Percentiles rank a stretch among this genome's conserved stretches.
These are phyloP conservation scores for Blastobotrys elegans DNA, from an alignment of 1,139 yeast species.

Conservation along the genomic window DNA sequence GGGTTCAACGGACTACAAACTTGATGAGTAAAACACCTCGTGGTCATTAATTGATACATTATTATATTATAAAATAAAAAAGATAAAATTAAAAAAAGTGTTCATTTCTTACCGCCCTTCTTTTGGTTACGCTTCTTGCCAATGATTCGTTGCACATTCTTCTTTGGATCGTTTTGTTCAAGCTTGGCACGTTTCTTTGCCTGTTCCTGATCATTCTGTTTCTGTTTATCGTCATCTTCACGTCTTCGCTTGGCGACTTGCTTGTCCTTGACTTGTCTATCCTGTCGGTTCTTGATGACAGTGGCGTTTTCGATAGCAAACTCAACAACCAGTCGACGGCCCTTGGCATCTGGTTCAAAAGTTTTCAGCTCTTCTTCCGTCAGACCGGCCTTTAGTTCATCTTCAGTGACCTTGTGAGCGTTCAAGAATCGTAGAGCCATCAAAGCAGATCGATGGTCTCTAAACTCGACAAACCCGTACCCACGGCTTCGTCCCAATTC, in stretches of 20 bases:
- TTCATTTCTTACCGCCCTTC: conserved; percentile 17
- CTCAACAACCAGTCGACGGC: conserved; percentile 83
- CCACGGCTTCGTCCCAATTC: conserved; percentile 92
- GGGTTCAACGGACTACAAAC: conserved; percentile 57
- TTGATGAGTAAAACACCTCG: conserved; percentile 33
- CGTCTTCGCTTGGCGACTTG: conserved; percentile 25
- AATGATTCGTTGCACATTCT: conserved; percentile 21
- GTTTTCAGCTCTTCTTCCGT: conserved; percentile 57
- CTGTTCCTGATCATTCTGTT: conserved; percentile 29
- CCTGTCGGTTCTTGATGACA: conserved; percentile 85
- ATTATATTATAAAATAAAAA: not conserved
- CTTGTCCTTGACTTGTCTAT: conserved; percentile 32
- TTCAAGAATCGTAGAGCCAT: conserved; percentile 98
- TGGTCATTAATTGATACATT: conserved; percentile 28
- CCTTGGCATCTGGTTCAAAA: conserved; percentile 42
- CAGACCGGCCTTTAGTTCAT: conserved; percentile 68
- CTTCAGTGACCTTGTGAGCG: conserved; percentile 75
- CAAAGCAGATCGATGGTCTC: conserved; percentile 88
- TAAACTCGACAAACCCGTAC: conserved; percentile 89
- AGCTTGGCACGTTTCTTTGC: conserved; percentile 26
- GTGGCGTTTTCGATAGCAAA: conserved; percentile 95
- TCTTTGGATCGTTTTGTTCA: conserved; percentile 37
- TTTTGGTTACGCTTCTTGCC: conserved; percentile 30
- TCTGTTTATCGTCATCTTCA: conserved; percentile 32
- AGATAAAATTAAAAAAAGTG: not conserved